Conservation (phyloP, 495 filamentous ascomycete genomes). For the Penicillium bialowiezense region DNA sequence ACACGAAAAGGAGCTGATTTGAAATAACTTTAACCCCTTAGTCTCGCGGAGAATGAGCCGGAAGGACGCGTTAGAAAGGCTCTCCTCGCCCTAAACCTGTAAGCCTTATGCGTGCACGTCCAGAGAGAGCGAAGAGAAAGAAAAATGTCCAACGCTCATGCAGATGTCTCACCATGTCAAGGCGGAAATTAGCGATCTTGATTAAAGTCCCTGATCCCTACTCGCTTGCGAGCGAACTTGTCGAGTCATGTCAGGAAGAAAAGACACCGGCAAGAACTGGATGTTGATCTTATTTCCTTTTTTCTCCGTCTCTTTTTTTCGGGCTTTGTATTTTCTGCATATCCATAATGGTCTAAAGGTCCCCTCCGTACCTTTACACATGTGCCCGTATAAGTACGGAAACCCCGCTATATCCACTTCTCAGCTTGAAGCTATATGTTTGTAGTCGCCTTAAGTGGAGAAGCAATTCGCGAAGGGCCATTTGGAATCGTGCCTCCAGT, state of each 20-base stretch:
- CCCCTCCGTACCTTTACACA: too few relatives aligned
- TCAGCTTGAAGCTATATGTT: slow-evolving; percentile 6
- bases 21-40: not conserved
- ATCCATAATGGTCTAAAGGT: not conserved
- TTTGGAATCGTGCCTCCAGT: slow-evolving; percentile 1
- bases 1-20: slow-evolving; percentile 4
- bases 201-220: too few relatives aligned
- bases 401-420: slow-evolving; percentile 2
- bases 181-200: not conserved
- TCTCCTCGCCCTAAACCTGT: not conserved
- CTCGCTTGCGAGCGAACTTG: too few relatives aligned
- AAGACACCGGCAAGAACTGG: too few relatives aligned
- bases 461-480: not conserved
- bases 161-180: not conserved
- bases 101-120: not conserved
- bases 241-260: too few relatives aligned
- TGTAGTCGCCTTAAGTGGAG: slow-evolving; percentile 2
- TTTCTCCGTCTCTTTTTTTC: too few relatives aligned
- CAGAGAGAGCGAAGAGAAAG: not conserved
- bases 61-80: not conserved
- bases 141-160: not conserved
- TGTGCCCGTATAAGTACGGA: too few relatives aligned
- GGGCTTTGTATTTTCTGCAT: too few relatives aligned
- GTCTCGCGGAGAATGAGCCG: not conserved
- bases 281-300: too few relatives aligned